Conservation (phyloP, 495 filamentous ascomycete genomes). For the Penicillium daleae region DNA sequence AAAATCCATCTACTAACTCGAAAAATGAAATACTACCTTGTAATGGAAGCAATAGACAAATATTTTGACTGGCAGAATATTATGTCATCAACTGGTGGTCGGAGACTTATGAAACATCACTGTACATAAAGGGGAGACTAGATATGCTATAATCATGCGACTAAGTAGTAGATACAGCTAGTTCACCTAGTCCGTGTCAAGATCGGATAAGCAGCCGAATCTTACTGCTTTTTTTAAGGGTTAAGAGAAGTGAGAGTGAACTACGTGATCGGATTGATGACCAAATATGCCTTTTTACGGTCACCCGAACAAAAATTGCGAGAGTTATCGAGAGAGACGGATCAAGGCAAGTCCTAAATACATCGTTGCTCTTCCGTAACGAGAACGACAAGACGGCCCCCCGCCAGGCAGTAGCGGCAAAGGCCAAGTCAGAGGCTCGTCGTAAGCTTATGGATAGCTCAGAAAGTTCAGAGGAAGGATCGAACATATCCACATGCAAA, state of each 20-base stretch:
- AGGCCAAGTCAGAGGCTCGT: slow-evolving; percentile 17
- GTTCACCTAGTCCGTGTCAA: no score
- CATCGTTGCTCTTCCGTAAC: slow-evolving; percentile 25
- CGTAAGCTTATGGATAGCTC: slow-evolving; percentile 14
- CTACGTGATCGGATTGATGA: not conserved
- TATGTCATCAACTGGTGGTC: no score
- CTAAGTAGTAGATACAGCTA: no score
- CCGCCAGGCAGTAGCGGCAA: slow-evolving; percentile 22
- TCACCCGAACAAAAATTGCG: slow-evolving; percentile 27
- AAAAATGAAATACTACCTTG: no score
- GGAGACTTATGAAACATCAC: no score
- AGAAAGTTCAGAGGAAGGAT: slow-evolving; percentile 4
- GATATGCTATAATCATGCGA: no score
- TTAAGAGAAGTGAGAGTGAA: not conserved
- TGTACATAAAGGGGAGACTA: no score
- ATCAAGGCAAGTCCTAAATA: slow-evolving; percentile 26
- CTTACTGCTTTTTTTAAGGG: no score
- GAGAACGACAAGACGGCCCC: slow-evolving; percentile 32
- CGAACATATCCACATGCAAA: not conserved
- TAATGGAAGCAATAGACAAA: no score
- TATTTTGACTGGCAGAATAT: no score
- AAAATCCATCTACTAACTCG: no score
- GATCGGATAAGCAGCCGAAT: no score
- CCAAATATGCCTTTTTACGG: slow-evolving; percentile 30
- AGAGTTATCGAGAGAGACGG: slow-evolving; percentile 28